Conservation (phyloP, 2,329 filamentous ascomycete genomes). For the Phyllosticta capitalensis region DNA sequence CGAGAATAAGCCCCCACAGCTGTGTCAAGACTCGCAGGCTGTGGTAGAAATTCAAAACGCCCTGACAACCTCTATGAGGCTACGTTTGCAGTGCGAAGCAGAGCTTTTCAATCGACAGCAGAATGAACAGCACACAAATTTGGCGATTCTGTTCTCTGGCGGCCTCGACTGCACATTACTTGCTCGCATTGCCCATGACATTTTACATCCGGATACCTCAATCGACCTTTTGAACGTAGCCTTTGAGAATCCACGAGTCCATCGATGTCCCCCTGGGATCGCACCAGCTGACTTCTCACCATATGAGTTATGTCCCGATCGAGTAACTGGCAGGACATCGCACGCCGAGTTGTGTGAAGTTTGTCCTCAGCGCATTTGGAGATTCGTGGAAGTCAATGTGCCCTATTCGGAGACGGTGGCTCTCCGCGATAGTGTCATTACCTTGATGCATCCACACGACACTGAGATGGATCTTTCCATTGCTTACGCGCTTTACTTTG, state of each 20-base stretch:
- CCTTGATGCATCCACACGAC: slow-evolving; percentile 83
- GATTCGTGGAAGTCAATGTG: slow-evolving; percentile 78
- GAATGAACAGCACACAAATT: slow-evolving; percentile 31
- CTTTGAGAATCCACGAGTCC: slow-evolving; percentile 79
- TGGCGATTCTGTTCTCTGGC: slow-evolving; percentile 86
- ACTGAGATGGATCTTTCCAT: slow-evolving; percentile 99
- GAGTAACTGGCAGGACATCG: slow-evolving; percentile 73
- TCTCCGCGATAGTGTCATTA: slow-evolving; percentile 60
- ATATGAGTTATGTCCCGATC: slow-evolving; percentile 83
- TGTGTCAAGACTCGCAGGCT: slow-evolving; percentile 7
- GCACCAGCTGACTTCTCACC: slow-evolving; percentile 21
- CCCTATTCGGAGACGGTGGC: slow-evolving; percentile 64
- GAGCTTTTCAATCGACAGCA: neutral
- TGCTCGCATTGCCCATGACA: slow-evolving; percentile 68
- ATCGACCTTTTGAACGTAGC: slow-evolving; percentile 93
- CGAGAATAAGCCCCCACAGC: neutral
- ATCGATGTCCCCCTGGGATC: slow-evolving; percentile 26
- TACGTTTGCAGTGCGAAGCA: neutral
- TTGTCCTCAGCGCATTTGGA: slow-evolving; percentile 66
- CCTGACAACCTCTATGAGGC: slow-evolving; percentile 11
- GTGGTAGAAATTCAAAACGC: slow-evolving; percentile 32
- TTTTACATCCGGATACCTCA: slow-evolving; percentile 56
- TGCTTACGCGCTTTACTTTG: slow-evolving; percentile 87
- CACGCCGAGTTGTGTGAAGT: slow-evolving; percentile 60
- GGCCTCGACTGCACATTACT: slow-evolving; percentile 88